Percentiles rank a stretch among this genome's conserved stretches.
phyloP scores from a whole-genome alignment of 805 yeast species.

The Wickerhamomyces chaumierensis region DNA sequence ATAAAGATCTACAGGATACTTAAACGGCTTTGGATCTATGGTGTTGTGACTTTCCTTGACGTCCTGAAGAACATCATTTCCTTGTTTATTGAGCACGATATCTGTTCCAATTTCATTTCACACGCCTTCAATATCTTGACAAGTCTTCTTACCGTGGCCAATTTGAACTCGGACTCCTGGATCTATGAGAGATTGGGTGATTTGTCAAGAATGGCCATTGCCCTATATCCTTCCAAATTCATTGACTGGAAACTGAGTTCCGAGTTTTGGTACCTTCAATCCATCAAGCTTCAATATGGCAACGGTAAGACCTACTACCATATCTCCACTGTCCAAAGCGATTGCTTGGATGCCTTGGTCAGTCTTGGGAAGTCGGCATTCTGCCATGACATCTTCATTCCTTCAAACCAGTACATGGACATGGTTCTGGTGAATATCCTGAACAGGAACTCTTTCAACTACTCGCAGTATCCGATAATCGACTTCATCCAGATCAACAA shows the following conservation, averaged over 20 bases:
- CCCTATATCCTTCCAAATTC: slow-evolving; percentile 64
- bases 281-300: slow-evolving; percentile 66
- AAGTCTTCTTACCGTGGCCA: slow-evolving; percentile 20
- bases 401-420: slow-evolving; percentile 67
- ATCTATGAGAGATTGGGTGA: slow-evolving; percentile 71
- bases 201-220: slow-evolving; percentile 79
- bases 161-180: slow-evolving; percentile 39
- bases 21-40: slow-evolving; percentile 77
- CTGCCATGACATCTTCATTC: slow-evolving; percentile 76
- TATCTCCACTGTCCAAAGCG: slow-evolving; percentile 76
- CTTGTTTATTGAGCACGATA: slow-evolving; percentile 66
- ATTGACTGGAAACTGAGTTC: slow-evolving; percentile 82
- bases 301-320: slow-evolving; percentile 83
- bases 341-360: slow-evolving; percentile 60
- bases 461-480: slow-evolving; percentile 16
- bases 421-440: slow-evolving; percentile 66
- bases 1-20: slow-evolving; percentile 71
- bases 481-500: slow-evolving; percentile 20
- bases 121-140: slow-evolving; percentile 49
- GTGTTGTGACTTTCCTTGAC: slow-evolving; percentile 70
- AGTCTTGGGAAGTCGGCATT: slow-evolving; percentile 70
- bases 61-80: slow-evolving; percentile 65
- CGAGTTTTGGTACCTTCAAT: slow-evolving; percentile 70
- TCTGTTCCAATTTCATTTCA: slow-evolving; percentile 63
- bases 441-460: background rate